These are phyloP conservation scores for Globisporangium acanthophoron DNA, from an alignment of 352 stramenopile species.

Conservation along the genomic window DNA sequence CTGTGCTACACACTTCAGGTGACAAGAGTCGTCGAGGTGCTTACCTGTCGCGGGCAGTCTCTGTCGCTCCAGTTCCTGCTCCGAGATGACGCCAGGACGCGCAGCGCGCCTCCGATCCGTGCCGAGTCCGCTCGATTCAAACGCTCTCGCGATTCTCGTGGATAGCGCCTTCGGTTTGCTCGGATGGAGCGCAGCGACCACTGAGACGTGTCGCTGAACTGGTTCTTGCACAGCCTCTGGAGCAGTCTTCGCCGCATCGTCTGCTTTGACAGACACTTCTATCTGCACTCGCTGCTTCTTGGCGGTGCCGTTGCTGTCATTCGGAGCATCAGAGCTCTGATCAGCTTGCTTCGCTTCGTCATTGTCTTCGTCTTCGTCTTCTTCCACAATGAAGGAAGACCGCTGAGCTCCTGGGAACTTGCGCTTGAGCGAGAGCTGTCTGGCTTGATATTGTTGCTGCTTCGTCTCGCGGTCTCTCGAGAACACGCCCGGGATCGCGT, in stretches of 20 bases:
- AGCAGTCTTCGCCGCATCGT: not conserved
- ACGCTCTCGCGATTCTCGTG: constrained; percentile 17
- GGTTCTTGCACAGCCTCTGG: not conserved
- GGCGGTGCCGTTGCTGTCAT: not conserved
- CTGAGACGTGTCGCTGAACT: not conserved
- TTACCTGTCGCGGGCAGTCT: constrained; percentile 29
- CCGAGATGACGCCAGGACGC: constrained; percentile 54
- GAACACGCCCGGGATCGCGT: constrained; percentile 66
- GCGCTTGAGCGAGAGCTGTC: constrained; percentile 16
- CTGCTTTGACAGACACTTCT: not conserved
- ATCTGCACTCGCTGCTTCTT: constrained; percentile 6
- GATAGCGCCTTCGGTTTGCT: constrained; percentile 2
- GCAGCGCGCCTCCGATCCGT: constrained; percentile 1
- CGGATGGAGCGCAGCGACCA: not conserved
- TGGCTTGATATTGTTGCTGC: not conserved
- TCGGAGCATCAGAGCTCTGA: not conserved
- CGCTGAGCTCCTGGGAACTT: constrained; percentile 5
- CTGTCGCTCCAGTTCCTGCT: constrained; percentile 43
- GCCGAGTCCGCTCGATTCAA: constrained; percentile 8
- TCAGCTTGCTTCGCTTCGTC: not conserved
- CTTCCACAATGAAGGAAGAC: constrained; percentile 28
- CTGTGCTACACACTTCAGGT: too few species aligned
- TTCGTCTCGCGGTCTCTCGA: constrained; percentile 19
- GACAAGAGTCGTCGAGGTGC: not conserved
- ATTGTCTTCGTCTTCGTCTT: constrained; percentile 28